phyloP scores from a whole-genome alignment of 768 basidiomycete species.

The Pleurotus platypus region DNA sequence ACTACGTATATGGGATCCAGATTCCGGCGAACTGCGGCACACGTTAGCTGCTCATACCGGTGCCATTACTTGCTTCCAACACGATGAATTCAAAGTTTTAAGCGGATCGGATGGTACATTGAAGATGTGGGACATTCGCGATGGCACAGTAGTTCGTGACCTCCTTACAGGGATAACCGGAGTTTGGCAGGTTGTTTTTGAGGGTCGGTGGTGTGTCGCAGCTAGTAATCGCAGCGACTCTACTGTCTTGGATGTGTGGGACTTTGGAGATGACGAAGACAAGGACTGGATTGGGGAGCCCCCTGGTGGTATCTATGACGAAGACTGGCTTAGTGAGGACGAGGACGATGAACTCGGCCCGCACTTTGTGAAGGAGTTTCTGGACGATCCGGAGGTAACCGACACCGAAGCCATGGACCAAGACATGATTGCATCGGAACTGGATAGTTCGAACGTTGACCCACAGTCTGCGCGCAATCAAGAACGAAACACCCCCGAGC shows the following conservation, averaged over 20 bases:
- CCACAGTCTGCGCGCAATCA: constrained; percentile 16
- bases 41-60: constrained; percentile 89
- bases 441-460: constrained; percentile 24
- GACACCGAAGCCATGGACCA: constrained; percentile 77
- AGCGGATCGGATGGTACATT: constrained; percentile 94
- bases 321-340: constrained; percentile 53
- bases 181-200: constrained; percentile 98
- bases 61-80: constrained; percentile 99
- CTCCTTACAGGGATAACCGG: constrained; percentile 88
- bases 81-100: constrained; percentile 96
- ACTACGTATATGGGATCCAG: constrained; percentile 91
- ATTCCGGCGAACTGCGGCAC: constrained; percentile 74
- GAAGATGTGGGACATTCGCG: constrained; percentile 96
- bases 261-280: constrained; percentile 73
- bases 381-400: constrained; percentile 40
- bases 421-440: constrained; percentile 45
- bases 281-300: constrained; percentile 86
- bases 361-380: constrained; percentile 20
- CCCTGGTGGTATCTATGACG: constrained; percentile 71
- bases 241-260: constrained; percentile 87
- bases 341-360: constrained; percentile 34
- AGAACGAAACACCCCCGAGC: constrained; percentile 13
- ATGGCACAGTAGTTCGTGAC: constrained; percentile 84
- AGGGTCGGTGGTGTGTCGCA: constrained; percentile 91
- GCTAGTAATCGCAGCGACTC: constrained; percentile 80